phyloP scores from a whole-genome alignment of 192 early-diverging fungal genomes.

The Glomus cerebriforme region DNA sequence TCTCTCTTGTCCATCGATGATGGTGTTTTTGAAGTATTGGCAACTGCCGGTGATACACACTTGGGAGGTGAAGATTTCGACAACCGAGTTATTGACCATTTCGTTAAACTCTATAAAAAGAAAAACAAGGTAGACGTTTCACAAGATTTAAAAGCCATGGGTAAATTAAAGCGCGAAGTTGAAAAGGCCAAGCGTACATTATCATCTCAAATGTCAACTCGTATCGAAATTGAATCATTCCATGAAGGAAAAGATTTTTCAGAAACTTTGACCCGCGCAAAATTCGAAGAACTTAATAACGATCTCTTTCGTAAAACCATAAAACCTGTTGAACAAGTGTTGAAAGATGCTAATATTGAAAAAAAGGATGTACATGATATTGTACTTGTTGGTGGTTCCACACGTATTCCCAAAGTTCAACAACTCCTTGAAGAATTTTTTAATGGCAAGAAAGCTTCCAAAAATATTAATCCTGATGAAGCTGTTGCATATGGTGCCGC shows the following conservation, averaged over 20 bases:
- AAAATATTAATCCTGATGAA: conserved; percentile 99
- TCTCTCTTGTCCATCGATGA: conserved; percentile 93
- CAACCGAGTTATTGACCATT: conserved; percentile 92
- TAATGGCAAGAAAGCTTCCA: conserved; percentile 94
- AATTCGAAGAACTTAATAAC: conserved; percentile 95
- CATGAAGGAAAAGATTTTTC: conserved; percentile 86
- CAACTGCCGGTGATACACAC: conserved; percentile 96
- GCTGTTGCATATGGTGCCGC: conserved; percentile 98
- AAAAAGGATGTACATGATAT: conserved; percentile 93
- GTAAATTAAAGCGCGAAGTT: conserved; percentile 91
- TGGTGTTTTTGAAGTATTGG: conserved; percentile 95
- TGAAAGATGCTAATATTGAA: conserved; percentile 84
- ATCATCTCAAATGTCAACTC: conserved; percentile 90
- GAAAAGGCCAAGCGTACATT: conserved; percentile 98
- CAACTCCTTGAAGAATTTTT: conserved; percentile 93
- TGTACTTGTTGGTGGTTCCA: conserved; percentile 97
- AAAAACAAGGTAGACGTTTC: conserved; percentile 80
- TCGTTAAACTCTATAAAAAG: conserved; percentile 92
- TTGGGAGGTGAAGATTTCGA: conserved; percentile 99
- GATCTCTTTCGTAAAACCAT: conserved; percentile 92
- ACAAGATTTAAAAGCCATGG: conserved; percentile 87
- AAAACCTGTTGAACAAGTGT: conserved; percentile 90
- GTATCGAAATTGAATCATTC: conserved; percentile 93
- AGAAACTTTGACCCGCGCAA: conserved; percentile 93
- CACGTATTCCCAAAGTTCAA: conserved; percentile 97